phyloP scores from a whole-genome alignment of 1,284 basidiomycete species.

The Pseudozyma tsukubaensis region DNA sequence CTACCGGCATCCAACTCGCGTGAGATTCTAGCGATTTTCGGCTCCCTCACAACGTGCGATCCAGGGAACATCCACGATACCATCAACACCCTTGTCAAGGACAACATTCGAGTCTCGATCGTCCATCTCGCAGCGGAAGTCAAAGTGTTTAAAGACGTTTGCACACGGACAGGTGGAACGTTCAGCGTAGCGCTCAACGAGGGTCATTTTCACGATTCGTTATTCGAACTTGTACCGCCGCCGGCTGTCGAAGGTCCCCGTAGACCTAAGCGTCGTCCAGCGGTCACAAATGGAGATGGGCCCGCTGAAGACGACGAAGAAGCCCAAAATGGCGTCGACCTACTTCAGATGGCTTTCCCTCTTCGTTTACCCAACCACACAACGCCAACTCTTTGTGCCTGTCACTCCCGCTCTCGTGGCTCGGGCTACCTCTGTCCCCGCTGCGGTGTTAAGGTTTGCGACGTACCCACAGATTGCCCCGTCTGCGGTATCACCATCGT shows the following conservation, averaged over 20 bases:
- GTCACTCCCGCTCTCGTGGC: slow-evolving; percentile 80
- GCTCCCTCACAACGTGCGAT: slow-evolving; percentile 94
- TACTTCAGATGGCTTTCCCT: slow-evolving; percentile 99
- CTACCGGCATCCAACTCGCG: slow-evolving; percentile 93
- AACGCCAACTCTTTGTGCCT: slow-evolving; percentile 76
- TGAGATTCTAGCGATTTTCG: slow-evolving; percentile 92
- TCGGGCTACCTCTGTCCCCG: slow-evolving; percentile 93
- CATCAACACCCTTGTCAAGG: slow-evolving; percentile 81
- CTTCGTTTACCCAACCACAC: slow-evolving; percentile 57
- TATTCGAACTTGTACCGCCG: slow-evolving; percentile 95
- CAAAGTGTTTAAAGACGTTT: slow-evolving; percentile 91
- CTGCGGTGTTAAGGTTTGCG: slow-evolving; percentile 91
- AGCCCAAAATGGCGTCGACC: slow-evolving; percentile 70
- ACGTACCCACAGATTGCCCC: slow-evolving; percentile 97
- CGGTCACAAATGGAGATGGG: not conserved
- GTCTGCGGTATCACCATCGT: slow-evolving; percentile 98
- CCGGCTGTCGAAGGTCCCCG: slow-evolving; percentile 53
- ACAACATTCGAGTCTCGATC: slow-evolving; percentile 85
- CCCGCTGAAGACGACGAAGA: slow-evolving; percentile 22
- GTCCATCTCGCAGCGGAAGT: slow-evolving; percentile 92
- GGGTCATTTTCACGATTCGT: slow-evolving; percentile 91
- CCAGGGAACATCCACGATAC: slow-evolving; percentile 96
- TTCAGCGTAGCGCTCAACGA: slow-evolving; percentile 93
- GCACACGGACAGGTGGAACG: slow-evolving; percentile 59
- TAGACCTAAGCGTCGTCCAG: slow-evolving; percentile 8